Percentiles rank a stretch among this genome's conserved stretches.
These are phyloP conservation scores for Gillenia trifoliata DNA, from an alignment of 306 rosid species.

Conservation along the genomic window DNA sequence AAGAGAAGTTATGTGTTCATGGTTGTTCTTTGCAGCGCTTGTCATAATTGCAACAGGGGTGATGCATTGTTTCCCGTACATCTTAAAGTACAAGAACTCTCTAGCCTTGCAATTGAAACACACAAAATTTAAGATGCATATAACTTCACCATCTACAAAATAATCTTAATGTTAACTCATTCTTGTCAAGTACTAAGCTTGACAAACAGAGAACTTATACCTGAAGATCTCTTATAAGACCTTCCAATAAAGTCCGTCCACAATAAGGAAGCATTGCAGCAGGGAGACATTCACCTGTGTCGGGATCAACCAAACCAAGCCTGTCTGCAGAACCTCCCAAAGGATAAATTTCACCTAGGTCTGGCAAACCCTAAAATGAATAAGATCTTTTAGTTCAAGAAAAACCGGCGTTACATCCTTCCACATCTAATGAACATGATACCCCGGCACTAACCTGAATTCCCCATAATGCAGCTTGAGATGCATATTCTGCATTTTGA, in stretches of 20 bases:
- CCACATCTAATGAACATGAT: background rate
- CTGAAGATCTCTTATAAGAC: constrained; percentile 97
- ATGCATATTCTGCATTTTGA: constrained; percentile 74
- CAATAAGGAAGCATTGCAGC: constrained; percentile 97
- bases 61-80: constrained; percentile 76
- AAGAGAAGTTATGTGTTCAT: constrained; percentile 54
- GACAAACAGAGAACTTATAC: constrained; percentile 45
- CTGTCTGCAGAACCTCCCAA: constrained; percentile 98
- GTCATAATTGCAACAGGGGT: constrained; percentile 99
- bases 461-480: constrained; percentile 98
- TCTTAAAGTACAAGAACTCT: constrained; percentile 90
- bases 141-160: constrained; percentile 4
- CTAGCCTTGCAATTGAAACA: constrained; percentile 68
- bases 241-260: constrained; percentile 95
- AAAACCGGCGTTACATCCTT: constrained; percentile 15
- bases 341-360: constrained; percentile 96
- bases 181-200: constrained; percentile 19
- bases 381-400: constrained; percentile 40
- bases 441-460: constrained; percentile 64
- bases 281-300: constrained; percentile 91
- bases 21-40: constrained; percentile 93
- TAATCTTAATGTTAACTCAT: constrained; percentile 13
- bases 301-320: constrained; percentile 83
- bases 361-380: constrained; percentile 85
- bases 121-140: constrained; percentile 11